Evolutionary conservation across 2,329 filamentous ascomycete genomes (phyloP).

Genomic region (Epichloe gansuensis): DNA sequence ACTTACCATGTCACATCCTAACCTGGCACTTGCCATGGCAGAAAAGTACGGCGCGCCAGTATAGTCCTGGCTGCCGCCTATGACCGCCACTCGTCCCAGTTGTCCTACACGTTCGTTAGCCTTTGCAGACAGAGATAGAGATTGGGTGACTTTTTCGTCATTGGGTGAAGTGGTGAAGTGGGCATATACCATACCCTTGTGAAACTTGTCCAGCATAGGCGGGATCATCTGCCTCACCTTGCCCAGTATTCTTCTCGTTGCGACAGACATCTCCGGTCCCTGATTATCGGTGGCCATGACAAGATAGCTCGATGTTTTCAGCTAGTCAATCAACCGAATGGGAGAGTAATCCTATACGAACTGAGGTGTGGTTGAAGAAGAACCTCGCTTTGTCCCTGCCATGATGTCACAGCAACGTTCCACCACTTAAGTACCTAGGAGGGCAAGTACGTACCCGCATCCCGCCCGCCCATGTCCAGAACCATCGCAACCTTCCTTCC

Average conservation of each 20-base stretch:
- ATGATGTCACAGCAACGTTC: too few relatives aligned
- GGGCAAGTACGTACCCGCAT: too few relatives aligned
- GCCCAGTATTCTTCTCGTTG: slow-evolving; percentile 61
- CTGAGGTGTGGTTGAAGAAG: too few relatives aligned
- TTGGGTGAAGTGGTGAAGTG: too few relatives aligned
- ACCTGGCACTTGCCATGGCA: slow-evolving; percentile 82
- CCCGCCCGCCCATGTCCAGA: too few relatives aligned
- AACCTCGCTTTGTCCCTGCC: too few relatives aligned
- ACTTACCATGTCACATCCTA: slow-evolving; percentile 79
- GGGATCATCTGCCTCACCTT: slow-evolving; percentile 86
- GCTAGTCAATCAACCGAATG: too few relatives aligned
- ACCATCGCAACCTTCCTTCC: too few relatives aligned
- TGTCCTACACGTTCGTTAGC: slow-evolving; percentile 49
- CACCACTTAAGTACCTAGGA: too few relatives aligned
- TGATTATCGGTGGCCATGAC: slow-evolving; percentile 13
- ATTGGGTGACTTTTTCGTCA: too few relatives aligned
- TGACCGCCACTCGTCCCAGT: slow-evolving; percentile 80
- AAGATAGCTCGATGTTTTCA: not conserved
- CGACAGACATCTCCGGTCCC: slow-evolving; percentile 44
- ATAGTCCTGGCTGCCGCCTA: slow-evolving; percentile 91
- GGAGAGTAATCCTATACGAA: too few relatives aligned
- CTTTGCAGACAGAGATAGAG: not conserved
- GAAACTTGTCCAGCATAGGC: slow-evolving; percentile 88
- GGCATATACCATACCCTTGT: slow-evolving; percentile 58
- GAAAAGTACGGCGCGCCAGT: slow-evolving; percentile 97